phyloP scores from a whole-genome alignment of 2,329 filamentous ascomycete genomes.

The Amylocarpus encephaloides region DNA sequence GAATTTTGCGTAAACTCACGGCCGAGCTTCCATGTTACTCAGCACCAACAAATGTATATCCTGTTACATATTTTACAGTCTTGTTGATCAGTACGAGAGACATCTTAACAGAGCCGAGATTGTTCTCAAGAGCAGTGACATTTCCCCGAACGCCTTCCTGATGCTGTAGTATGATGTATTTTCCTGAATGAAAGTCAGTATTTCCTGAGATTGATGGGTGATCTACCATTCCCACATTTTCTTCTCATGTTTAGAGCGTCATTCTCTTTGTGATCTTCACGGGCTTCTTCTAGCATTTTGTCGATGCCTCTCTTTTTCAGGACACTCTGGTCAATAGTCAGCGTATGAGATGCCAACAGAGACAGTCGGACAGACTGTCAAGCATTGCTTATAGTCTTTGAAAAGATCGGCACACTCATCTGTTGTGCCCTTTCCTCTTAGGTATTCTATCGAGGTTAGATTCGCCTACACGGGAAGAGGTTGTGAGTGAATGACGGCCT shows the following conservation, averaged over 20 bases:
- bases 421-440: conserved; percentile 73
- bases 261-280: conserved; percentile 83
- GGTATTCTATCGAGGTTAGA: conserved; percentile 59
- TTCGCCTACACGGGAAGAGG: conserved; percentile 14
- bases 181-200: neutral
- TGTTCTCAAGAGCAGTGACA: neutral
- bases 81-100: neutral
- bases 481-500: conserved; percentile 33
- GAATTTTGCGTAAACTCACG: too few species aligned
- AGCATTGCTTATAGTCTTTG: conserved; percentile 78
- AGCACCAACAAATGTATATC: too few species aligned
- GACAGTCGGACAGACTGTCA: conserved; percentile 52
- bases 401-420: conserved; percentile 84
- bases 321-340: conserved; percentile 53
- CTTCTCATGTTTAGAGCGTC: conserved; percentile 62
- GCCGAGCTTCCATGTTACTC: too few species aligned
- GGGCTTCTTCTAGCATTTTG: conserved; percentile 82
- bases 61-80: too few species aligned
- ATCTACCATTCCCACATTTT: conserved; percentile 28
- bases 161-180: neutral
- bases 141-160: neutral
- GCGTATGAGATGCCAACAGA: neutral
- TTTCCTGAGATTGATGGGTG: neutral
- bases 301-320: conserved; percentile 88
- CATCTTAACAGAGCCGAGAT: neutral